Conservation (phyloP, 192 early-diverging fungal genomes). For the Podila minutissima region DNA sequence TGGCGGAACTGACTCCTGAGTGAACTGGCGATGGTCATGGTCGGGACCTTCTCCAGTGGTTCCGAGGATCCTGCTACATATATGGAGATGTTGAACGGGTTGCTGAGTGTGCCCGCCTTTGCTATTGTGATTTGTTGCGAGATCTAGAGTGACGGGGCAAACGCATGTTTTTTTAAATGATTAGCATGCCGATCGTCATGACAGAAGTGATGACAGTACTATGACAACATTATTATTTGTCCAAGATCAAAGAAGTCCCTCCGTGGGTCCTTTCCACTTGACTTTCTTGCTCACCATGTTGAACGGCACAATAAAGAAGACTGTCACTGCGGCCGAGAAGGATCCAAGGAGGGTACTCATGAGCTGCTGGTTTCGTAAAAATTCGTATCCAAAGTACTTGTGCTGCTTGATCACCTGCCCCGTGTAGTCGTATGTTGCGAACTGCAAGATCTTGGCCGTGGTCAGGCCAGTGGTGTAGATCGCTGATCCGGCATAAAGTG, state of each 20-base stretch:
- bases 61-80: slow-evolving; percentile 32
- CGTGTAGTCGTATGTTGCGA: slow-evolving; percentile 47
- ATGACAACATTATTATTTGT: neutral
- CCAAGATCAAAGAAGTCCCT: no score
- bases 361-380: slow-evolving; percentile 19
- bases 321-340: slow-evolving; percentile 41
- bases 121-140: slow-evolving; percentile 40
- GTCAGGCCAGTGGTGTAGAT: slow-evolving; percentile 37
- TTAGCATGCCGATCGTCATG: neutral
- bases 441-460: slow-evolving; percentile 40
- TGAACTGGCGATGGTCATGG: slow-evolving; percentile 34
- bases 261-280: no score
- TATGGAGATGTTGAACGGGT: slow-evolving; percentile 27
- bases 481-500: slow-evolving; percentile 34
- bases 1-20: slow-evolving; percentile 27
- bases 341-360: slow-evolving; percentile 26
- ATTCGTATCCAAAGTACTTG: slow-evolving; percentile 22
- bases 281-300: slow-evolving; percentile 27
- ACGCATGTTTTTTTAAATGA: neutral
- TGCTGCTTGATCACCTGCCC: slow-evolving; percentile 26
- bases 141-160: slow-evolving; percentile 7
- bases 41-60: slow-evolving; percentile 8
- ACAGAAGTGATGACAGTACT: slow-evolving; percentile 2
- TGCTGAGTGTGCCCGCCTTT: slow-evolving; percentile 32
- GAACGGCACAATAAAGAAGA: slow-evolving; percentile 44